Evolutionary conservation across 2,329 filamentous ascomycete species (phyloP).

Genomic region (Pseudogymnoascus sp.): DNA sequence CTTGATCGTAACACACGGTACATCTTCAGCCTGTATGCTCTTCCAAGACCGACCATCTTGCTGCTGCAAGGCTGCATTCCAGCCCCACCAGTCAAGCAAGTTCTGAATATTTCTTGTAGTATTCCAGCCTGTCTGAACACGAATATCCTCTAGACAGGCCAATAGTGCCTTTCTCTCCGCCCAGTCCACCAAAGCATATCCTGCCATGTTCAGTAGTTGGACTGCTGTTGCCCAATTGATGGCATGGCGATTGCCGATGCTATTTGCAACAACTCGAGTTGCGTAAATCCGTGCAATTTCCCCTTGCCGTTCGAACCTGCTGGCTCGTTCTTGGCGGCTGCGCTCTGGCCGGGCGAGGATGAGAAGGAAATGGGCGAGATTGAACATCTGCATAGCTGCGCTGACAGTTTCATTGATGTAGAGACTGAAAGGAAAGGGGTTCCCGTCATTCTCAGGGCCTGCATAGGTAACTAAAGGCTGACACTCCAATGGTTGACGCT

Average conservation of each 20-base stretch:
- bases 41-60: neutral
- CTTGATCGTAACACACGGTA: neutral
- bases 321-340: neutral
- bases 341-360: slow-evolving; percentile 12
- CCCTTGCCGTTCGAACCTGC: neutral
- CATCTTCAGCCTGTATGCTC: neutral
- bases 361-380: slow-evolving; percentile 13
- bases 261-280: neutral
- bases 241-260: neutral
- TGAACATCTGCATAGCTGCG: slow-evolving; percentile 14
- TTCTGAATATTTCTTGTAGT: neutral
- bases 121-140: neutral
- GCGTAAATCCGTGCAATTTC: neutral
- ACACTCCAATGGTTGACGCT: neutral
- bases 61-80: neutral
- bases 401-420: slow-evolving; percentile 8
- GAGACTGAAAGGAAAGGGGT: neutral
- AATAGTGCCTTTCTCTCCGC: neutral
- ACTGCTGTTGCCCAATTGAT: slow-evolving; percentile 1
- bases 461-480: neutral
- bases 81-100: slow-evolving; percentile 3
- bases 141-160: neutral
- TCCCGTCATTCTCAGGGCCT: neutral
- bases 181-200: neutral
- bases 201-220: neutral